Base-by-base conservation (phyloP, 768 basidiomycete species). In the Lyophyllum decastes region DNA sequence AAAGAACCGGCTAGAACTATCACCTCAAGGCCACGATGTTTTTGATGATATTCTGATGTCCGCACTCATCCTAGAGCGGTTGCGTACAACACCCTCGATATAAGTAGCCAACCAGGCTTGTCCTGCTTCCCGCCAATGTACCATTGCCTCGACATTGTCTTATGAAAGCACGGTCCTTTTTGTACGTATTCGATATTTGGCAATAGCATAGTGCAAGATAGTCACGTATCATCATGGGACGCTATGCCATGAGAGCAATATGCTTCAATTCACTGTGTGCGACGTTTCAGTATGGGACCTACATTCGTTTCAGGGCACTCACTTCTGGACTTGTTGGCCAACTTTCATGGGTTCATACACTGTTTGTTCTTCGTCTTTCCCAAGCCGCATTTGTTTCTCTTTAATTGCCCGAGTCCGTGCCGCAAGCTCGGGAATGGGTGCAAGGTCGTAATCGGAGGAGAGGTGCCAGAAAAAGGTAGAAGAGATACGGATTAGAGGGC, bases 381-480 rank as follows among this genome's bases (percentile, higher is more conserved):
- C 78, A 1, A 70, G 63, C 27, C 76, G 72, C 22, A 75, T 47
- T n/a, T 73, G 60, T 24, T 78, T 72, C 10, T 78, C 72, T 48
- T 78, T 73, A 35, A 85, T 61, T 8, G 68, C 69, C 14, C 75
- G 73, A 2, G 86, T 84, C 30, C 79, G 81, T 6, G 75, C 72
- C 10, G 70, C 63, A 21, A 95, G 75, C 0, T 70, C 61, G 8
- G 84, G 80, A 2, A 94, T 82, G 2, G 91, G 86, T 8, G 72
- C 75, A n/a, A 95, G 80, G 51, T 91, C 86, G 57, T 83, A 85
- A 69, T 95, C 92, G 1, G 94, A 94, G 0, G 87, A 92, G 12
- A 97, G 80, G 67, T 95, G 94, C 90, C 91, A 96, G 78, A 97
- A 97, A 72, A 95, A 95, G 0, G 95, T 98, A 1, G 93, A 95